Conservation (phyloP, 352 stramenopile genomes). For the Achlya hypogyna region DNA sequence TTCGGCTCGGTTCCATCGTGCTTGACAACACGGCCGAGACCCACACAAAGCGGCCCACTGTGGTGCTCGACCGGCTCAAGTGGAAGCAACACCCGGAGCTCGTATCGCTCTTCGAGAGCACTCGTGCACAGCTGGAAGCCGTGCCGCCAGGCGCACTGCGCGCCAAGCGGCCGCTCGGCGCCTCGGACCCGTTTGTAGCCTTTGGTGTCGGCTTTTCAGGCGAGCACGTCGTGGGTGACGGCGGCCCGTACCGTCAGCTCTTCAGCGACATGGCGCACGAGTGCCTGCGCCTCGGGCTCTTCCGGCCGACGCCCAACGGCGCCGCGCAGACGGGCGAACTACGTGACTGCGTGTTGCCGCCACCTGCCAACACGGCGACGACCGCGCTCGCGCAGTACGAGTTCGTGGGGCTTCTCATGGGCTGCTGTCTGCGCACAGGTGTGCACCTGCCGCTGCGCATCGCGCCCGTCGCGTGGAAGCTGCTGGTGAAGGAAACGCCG, state of each 20-base stretch:
- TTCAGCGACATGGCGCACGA: constrained; percentile 73
- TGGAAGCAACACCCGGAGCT: constrained; percentile 29
- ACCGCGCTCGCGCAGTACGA: constrained; percentile 61
- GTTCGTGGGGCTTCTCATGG: constrained; percentile 68
- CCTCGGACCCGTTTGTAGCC: constrained; percentile 69
- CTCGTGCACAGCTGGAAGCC: constrained; percentile 41
- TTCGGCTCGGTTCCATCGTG: constrained; percentile 54
- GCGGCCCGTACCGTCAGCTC: constrained; percentile 65
- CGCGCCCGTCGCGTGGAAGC: constrained; percentile 69
- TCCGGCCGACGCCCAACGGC: constrained; percentile 67
- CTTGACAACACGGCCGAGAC: constrained; percentile 58
- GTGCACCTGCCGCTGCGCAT: constrained; percentile 63
- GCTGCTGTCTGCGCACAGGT: constrained; percentile 65
- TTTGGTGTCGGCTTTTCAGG: constrained; percentile 71
- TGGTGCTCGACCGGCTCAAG: constrained; percentile 58
- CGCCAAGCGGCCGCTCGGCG: constrained; percentile 60
- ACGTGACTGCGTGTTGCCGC: constrained; percentile 53
- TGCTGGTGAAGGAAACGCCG: constrained; percentile 66
- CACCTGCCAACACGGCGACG: constrained; percentile 45
- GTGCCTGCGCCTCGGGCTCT: constrained; percentile 39
- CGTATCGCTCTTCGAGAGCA: constrained; percentile 57
- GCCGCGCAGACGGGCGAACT: constrained; percentile 59
- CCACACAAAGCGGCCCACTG: constrained; percentile 45
- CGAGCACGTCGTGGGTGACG: constrained; percentile 73
- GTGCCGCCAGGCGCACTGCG: constrained; percentile 42